These are phyloP conservation scores for Backusella luteola DNA, from an alignment of 192 early-diverging fungal species.

Conservation along the genomic window DNA sequence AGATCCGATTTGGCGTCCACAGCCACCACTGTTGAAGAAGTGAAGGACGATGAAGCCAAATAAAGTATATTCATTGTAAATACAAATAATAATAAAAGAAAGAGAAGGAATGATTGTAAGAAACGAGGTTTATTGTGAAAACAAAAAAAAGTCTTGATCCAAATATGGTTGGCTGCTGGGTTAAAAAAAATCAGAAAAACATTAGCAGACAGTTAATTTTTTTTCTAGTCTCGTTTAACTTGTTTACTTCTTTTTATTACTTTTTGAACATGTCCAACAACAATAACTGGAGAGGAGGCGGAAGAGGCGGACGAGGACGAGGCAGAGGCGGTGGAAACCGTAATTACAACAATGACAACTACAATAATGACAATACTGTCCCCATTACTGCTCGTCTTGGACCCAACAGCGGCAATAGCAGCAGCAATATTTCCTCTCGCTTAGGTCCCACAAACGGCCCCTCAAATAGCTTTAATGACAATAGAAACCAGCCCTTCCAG, in stretches of 20 bases:
- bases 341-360: neutral
- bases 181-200: too few relatives aligned
- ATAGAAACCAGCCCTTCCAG: neutral
- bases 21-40: neutral
- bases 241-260: neutral
- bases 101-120: neutral
- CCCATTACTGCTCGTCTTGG: conserved; percentile 24
- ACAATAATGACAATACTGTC: neutral
- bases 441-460: neutral
- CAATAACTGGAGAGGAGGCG: conserved; percentile 17
- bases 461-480: neutral
- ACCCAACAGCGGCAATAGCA: neutral
- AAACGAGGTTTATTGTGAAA: too few relatives aligned
- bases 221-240: neutral
- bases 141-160: too few relatives aligned
- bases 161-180: too few relatives aligned
- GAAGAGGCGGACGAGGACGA: conserved; percentile 18
- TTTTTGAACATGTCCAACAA: neutral
- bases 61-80: neutral
- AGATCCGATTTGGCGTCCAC: neutral
- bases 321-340: conserved; percentile 2
- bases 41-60: neutral
- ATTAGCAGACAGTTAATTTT: too few relatives aligned
- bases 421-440: neutral
- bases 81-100: neutral